Conservation (phyloP, 768 basidiomycete species). For the Hebeloma cylindrosporum region DNA sequence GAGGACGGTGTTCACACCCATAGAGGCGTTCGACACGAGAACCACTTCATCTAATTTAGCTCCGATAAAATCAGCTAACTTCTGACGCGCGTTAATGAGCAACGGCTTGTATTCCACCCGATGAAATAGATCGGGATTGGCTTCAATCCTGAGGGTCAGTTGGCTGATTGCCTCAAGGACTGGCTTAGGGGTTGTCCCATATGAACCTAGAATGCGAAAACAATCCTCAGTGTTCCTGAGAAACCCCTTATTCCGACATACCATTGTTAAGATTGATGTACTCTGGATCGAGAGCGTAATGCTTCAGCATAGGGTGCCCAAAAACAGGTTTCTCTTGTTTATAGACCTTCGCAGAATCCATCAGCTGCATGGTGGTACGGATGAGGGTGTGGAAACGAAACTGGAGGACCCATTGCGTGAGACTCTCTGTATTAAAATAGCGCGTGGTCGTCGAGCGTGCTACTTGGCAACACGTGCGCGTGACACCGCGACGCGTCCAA, state of each 20-base stretch:
- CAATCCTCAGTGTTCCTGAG: background rate
- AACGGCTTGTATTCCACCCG: slow-evolving; percentile 35
- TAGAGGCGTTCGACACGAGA: slow-evolving; percentile 59
- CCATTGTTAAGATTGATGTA: slow-evolving; percentile 71
- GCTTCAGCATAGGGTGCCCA: slow-evolving; percentile 53
- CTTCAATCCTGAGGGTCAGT: slow-evolving; percentile 44
- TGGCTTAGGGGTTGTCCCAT: slow-evolving; percentile 54
- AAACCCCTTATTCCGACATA: slow-evolving; percentile 22
- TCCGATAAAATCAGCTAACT: slow-evolving; percentile 53
- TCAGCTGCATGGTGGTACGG: slow-evolving; percentile 14
- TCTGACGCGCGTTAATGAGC: slow-evolving; percentile 40
- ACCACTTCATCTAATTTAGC: slow-evolving; percentile 56
- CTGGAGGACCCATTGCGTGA: no score
- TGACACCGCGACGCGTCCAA: no score
- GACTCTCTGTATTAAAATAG: no score
- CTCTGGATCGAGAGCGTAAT: slow-evolving; percentile 55
- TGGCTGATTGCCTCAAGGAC: slow-evolving; percentile 47
- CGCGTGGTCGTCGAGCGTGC: no score
- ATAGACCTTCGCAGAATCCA: slow-evolving; percentile 1
- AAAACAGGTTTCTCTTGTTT: slow-evolving; percentile 34
- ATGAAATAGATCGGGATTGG: slow-evolving; percentile 58
- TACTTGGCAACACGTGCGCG: no score
- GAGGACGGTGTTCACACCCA: slow-evolving; percentile 66
- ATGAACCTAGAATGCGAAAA: slow-evolving; percentile 46
- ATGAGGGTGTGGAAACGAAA: no score